Percentiles rank a stretch among this genome's conserved stretches.
phyloP scores from a whole-genome alignment of 106 monocot species.

The Allium cepa region DNA sequence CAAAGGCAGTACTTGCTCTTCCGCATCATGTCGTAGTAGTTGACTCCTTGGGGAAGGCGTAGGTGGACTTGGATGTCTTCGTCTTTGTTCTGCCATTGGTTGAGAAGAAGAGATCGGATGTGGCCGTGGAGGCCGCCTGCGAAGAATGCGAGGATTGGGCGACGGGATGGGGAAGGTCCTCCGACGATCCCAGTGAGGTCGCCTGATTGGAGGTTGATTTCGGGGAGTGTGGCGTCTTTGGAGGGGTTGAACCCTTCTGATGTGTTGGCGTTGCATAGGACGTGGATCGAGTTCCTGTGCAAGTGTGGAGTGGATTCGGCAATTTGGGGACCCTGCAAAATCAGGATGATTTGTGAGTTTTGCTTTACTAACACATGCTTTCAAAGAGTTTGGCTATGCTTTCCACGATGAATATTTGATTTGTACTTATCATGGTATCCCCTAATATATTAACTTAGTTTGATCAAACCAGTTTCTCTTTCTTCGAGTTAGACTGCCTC shows the following conservation, averaged over 20 bases:
- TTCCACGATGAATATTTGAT: not conserved
- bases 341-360: not conserved
- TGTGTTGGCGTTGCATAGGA: slow-evolving; percentile 81
- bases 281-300: slow-evolving; percentile 64
- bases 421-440: no score
- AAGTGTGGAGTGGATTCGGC: slow-evolving; percentile 30
- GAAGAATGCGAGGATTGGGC: slow-evolving; percentile 77
- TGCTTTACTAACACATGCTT: not conserved
- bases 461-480: no score
- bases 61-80: slow-evolving; percentile 54
- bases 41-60: slow-evolving; percentile 50
- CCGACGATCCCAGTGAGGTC: slow-evolving; percentile 26
- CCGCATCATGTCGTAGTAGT: slow-evolving; percentile 76
- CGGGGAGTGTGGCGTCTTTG: slow-evolving; percentile 68
- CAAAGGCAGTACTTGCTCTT: slow-evolving; percentile 84
- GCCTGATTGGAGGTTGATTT: slow-evolving; percentile 58
- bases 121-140: slow-evolving; percentile 78
- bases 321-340: slow-evolving; percentile 53
- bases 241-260: slow-evolving; percentile 77
- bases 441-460: no score
- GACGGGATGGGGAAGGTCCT: slow-evolving; percentile 41
- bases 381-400: not conserved
- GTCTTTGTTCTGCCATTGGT: slow-evolving; percentile 74
- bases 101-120: slow-evolving; percentile 52
- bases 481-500: no score